Evolutionary conservation across 345 rosid genomes (phyloP).

Genomic region (Boechera divaricarpa): DNA sequence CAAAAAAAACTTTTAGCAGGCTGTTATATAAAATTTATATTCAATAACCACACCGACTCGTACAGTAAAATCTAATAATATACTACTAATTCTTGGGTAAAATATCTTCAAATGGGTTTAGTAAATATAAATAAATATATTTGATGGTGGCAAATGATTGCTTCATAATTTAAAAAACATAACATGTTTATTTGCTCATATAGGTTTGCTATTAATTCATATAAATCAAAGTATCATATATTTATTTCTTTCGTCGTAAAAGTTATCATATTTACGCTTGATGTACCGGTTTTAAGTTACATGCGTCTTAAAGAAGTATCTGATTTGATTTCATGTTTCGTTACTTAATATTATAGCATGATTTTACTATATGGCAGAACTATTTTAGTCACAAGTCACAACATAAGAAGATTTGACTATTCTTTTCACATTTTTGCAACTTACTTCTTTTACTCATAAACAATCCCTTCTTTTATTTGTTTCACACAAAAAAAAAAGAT

Average conservation of each 20-base stretch:
- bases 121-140: neutral
- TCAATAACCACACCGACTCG: constrained; percentile 14
- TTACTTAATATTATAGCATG: neutral
- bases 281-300: neutral
- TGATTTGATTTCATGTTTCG: neutral
- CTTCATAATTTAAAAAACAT: neutral
- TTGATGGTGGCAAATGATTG: neutral
- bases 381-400: neutral
- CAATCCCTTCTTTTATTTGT: neutral
- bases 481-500: too few species aligned
- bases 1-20: neutral
- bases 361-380: neutral
- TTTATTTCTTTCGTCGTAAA: too few species aligned
- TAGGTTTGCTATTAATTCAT: neutral
- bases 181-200: neutral
- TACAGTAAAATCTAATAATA: neutral
- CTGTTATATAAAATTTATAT: neutral
- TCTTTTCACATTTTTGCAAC: neutral
- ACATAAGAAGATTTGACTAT: neutral
- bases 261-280: neutral
- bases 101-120: neutral
- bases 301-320: too few species aligned
- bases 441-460: neutral
- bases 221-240: neutral
- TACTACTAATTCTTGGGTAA: neutral